Percentiles rank a stretch among this genome's conserved stretches.
phyloP scores from a whole-genome alignment of 768 basidiomycete species.

The Naematelia encephala region DNA sequence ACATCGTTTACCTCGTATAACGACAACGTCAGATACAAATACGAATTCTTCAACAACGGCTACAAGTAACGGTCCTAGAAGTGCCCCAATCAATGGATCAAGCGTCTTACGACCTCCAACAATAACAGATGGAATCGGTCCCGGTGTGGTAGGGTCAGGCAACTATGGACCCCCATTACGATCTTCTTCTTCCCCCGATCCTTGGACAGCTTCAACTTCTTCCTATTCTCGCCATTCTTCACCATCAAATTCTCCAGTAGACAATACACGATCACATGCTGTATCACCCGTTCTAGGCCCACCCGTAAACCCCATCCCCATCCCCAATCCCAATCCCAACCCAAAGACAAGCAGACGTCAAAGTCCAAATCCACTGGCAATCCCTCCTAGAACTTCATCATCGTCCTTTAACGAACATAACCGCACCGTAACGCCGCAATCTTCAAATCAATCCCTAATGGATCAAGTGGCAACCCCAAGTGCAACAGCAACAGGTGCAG shows the following conservation, averaged over 20 bases:
- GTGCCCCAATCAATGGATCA: background rate
- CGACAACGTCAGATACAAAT: background rate
- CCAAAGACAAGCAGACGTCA: background rate
- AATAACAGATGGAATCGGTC: no score
- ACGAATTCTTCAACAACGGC: background rate
- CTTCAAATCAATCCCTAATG: background rate
- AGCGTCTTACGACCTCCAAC: background rate
- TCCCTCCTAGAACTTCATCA: constrained; percentile 2
- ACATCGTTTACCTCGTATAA: background rate
- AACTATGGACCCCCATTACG: constrained; percentile 17
- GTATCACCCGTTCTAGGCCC: constrained; percentile 8
- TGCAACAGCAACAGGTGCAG: background rate
- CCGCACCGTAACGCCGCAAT: background rate
- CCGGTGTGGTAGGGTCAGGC: background rate
- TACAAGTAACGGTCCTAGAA: background rate
- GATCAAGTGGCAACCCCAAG: background rate
- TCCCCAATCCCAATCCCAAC: constrained; percentile 5
- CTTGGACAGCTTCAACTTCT: constrained; percentile 15
- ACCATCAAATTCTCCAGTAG: constrained; percentile 30
- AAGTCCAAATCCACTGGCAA: background rate
- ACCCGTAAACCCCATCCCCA: constrained; percentile 13
- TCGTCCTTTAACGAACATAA: background rate
- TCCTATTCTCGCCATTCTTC: constrained; percentile 14
- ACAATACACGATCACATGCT: constrained; percentile 9
- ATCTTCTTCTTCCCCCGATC: constrained; percentile 37